Evolutionary conservation across 768 basidiomycete species (phyloP).

Genomic region (Punctularia strigosozonata): DNA sequence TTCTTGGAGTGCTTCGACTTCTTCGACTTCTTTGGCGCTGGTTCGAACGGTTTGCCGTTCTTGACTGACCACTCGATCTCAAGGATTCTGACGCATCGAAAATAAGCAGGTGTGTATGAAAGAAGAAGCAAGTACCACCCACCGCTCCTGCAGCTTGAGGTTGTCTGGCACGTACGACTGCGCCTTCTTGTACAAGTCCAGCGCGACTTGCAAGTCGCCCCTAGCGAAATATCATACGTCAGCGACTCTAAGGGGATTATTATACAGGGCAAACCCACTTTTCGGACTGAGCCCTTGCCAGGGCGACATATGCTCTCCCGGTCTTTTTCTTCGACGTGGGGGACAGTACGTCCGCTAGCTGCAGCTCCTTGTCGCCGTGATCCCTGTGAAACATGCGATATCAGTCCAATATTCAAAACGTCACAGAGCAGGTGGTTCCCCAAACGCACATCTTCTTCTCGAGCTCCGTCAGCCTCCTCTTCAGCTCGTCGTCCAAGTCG

Average conservation of each 20-base stretch:
- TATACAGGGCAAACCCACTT: conserved; percentile 35
- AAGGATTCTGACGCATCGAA: conserved; percentile 43
- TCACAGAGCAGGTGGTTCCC: conserved; percentile 2
- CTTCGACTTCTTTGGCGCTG: conserved; percentile 43
- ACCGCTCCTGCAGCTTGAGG: conserved; percentile 79
- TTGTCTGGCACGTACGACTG: conserved; percentile 81
- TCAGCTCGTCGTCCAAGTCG: conserved; percentile 60
- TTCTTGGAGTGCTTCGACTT: conserved; percentile 24
- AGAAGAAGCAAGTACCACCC: conserved; percentile 61
- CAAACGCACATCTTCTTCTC: conserved; percentile 59
- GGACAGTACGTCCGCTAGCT: conserved; percentile 51
- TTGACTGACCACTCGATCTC: conserved; percentile 74
- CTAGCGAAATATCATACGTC: conserved; percentile 22
- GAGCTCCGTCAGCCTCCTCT: conserved; percentile 50
- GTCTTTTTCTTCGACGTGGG: conserved; percentile 73
- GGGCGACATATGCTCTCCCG: conserved; percentile 72
- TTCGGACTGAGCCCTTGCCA: conserved; percentile 71
- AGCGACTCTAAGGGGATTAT: not conserved
- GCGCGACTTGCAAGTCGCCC: conserved; percentile 69
- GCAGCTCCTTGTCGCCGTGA: conserved; percentile 45
- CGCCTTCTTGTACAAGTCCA: conserved; percentile 75
- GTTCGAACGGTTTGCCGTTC: conserved; percentile 45
- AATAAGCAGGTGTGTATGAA: conserved; percentile 20
- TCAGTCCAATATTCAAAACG: conserved; percentile 1
- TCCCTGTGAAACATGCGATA: conserved; percentile 28